A percentile compares a stretch with the other conserved stretches of the same genome.
Evolutionary conservation across 2,329 filamentous ascomycete species (phyloP).

Genomic region (Fusarium sp.): DNA sequence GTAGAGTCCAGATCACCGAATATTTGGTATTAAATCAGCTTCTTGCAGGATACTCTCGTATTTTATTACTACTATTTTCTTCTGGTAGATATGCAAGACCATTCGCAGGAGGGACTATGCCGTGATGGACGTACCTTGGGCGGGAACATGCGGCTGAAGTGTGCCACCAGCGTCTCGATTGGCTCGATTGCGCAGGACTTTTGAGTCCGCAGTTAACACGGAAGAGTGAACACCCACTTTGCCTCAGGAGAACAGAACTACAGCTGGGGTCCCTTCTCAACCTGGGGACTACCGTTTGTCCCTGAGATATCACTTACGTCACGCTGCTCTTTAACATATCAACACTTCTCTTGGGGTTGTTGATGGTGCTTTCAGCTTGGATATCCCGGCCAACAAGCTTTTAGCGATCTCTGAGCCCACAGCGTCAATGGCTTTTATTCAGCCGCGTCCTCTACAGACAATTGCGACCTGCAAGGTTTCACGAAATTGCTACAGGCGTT

Average conservation of each 20-base stretch:
- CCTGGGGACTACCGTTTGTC: background rate
- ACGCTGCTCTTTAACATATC: too few species aligned
- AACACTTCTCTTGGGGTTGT: too few species aligned
- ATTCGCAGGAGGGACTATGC: fast-evolving
- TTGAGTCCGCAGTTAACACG: background rate
- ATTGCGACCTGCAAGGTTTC: background rate
- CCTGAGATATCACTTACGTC: background rate
- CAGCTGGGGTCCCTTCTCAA: background rate
- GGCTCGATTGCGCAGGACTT: background rate
- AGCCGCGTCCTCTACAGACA: background rate
- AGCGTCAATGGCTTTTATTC: background rate
- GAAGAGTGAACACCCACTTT: fast-evolving
- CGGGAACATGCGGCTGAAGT: background rate
- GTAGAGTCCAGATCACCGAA: background rate
- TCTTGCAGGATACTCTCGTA: fast-evolving
- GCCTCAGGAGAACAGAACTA: background rate
- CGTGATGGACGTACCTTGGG: background rate
- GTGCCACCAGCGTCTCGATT: background rate
- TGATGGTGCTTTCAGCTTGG: too few species aligned
- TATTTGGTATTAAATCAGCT: background rate
- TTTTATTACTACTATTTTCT: fast-evolving
- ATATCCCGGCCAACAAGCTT: too few species aligned
- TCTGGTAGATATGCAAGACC: background rate
- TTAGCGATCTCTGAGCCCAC: fast-evolving
- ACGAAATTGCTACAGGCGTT: too few species aligned